Conservation (phyloP, 768 basidiomycete genomes). For the Amanita fuliginea region DNA sequence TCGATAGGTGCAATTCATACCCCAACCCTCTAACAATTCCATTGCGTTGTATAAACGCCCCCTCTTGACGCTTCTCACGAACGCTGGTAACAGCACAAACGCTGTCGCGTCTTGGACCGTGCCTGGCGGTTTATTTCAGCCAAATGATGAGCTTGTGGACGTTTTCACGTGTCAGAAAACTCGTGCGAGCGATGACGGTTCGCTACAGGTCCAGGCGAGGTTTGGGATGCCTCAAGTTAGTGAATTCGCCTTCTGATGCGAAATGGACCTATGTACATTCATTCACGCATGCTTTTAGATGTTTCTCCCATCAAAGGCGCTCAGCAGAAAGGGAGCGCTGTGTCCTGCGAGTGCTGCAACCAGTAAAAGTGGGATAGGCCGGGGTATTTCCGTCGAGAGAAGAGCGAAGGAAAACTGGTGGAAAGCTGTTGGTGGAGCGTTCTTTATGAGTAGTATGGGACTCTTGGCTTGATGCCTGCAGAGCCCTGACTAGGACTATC, state of each 20-base stretch:
- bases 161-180: slow-evolving; percentile 36
- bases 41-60: slow-evolving; percentile 46
- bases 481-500: no score
- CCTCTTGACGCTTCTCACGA: slow-evolving; percentile 44
- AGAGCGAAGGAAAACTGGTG: slow-evolving; percentile 1
- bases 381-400: neutral
- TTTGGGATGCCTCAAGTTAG: slow-evolving; percentile 36
- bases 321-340: slow-evolving; percentile 11
- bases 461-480: neutral
- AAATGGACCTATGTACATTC: neutral
- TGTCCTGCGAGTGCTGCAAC: slow-evolving; percentile 4
- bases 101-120: slow-evolving; percentile 29
- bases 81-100: slow-evolving; percentile 31
- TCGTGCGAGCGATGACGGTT: slow-evolving; percentile 27
- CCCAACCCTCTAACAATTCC: slow-evolving; percentile 23
- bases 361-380: no score
- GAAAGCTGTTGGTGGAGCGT: neutral
- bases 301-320: slow-evolving; percentile 13
- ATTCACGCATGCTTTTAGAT: slow-evolving; percentile 6
- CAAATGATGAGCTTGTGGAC: slow-evolving; percentile 36
- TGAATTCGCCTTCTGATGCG: neutral
- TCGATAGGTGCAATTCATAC: slow-evolving; percentile 33
- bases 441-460: neutral
- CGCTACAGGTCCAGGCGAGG: slow-evolving; percentile 24
- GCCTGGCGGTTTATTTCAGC: slow-evolving; percentile 22